Evolutionary conservation across 2,329 filamentous ascomycete species (phyloP).

Genomic region (Talaromyces marneffei): DNA sequence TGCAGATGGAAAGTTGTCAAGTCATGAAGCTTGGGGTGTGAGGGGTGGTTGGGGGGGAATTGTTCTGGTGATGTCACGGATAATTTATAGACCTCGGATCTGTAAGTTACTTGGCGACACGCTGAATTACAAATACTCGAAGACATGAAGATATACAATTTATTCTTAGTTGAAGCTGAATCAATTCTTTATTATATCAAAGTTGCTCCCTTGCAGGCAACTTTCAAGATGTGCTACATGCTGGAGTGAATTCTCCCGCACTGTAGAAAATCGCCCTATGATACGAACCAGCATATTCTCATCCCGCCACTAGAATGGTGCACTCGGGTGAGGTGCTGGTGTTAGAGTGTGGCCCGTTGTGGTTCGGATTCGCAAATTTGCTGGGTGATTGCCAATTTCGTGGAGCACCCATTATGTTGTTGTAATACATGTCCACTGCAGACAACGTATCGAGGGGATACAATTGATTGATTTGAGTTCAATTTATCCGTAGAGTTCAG

Average conservation of each 20-base stretch:
- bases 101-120: not conserved
- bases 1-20: not conserved
- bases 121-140: not conserved
- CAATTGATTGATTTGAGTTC: not conserved
- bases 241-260: not conserved
- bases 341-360: not conserved
- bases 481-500: not conserved
- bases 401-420: not conserved
- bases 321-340: not conserved
- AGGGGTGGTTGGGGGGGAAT: not conserved
- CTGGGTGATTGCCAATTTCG: not conserved
- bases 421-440: not conserved
- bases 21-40: not conserved
- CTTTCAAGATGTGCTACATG: not conserved
- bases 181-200: not conserved
- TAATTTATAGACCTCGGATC: too few relatives aligned
- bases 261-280: not conserved
- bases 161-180: not conserved
- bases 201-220: not conserved
- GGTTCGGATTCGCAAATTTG: not conserved
- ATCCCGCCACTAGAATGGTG: not conserved
- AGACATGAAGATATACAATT: not conserved
- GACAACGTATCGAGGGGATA: not conserved
- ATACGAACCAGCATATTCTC: not conserved
- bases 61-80: slow-evolving; percentile 19